Evolutionary conservation across 345 rosid species (phyloP).

Genomic region (Pelargonium nanum): DNA sequence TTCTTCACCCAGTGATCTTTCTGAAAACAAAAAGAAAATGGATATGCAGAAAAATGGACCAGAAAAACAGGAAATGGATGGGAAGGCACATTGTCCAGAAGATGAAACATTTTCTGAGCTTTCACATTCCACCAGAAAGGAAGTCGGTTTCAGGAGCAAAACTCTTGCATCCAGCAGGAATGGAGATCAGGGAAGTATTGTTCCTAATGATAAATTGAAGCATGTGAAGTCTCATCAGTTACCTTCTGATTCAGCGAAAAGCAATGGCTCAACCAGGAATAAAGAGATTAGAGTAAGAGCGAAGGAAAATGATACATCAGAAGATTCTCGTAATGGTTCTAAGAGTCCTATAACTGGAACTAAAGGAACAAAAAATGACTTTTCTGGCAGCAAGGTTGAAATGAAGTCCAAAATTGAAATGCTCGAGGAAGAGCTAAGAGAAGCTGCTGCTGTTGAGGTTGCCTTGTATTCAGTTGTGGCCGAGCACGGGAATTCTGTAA

Average conservation of each 20-base stretch:
- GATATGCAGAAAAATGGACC: conserved; percentile 17
- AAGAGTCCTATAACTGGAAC: conserved; percentile 8
- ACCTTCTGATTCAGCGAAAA: conserved; percentile 27
- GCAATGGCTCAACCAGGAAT: conserved; percentile 16
- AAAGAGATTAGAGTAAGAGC: conserved; percentile 12
- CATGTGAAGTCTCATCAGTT: conserved; percentile 47
- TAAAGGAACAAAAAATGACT: conserved; percentile 16
- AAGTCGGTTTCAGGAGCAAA: conserved; percentile 45
- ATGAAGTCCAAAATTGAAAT: conserved; percentile 42
- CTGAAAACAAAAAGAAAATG: conserved; percentile 1
- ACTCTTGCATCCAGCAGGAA: conserved; percentile 34
- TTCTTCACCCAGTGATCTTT: neutral
- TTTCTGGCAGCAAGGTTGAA: conserved; percentile 24
- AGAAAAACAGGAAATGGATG: conserved; percentile 10
- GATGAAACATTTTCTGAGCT: conserved; percentile 22
- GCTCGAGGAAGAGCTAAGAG: conserved; percentile 81
- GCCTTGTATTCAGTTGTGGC: conserved; percentile 81
- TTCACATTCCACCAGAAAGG: conserved; percentile 35
- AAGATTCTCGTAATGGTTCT: conserved; percentile 10
- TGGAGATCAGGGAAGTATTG: conserved; percentile 34
- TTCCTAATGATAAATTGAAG: conserved; percentile 31
- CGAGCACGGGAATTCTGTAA: conserved; percentile 81
- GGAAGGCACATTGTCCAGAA: conserved; percentile 29
- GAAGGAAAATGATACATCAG: conserved; percentile 17
- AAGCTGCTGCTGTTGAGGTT: conserved; percentile 80